These are phyloP conservation scores for Venturia carpophila DNA, from an alignment of 2,329 filamentous ascomycete species.

Conservation along the genomic window DNA sequence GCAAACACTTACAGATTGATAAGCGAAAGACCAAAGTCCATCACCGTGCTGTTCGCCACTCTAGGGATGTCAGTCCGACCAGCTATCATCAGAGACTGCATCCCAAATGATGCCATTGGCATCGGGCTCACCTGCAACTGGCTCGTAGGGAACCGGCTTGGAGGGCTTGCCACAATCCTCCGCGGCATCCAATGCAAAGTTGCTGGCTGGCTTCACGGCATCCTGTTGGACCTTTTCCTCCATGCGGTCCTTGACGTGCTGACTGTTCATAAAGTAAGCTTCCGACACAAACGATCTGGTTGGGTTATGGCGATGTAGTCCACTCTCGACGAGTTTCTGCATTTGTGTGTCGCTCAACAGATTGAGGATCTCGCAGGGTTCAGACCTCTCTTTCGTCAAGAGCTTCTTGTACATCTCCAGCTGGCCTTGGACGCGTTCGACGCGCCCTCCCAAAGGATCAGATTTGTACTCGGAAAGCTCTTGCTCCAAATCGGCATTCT, in stretches of 20 bases:
- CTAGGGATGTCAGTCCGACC: not conserved
- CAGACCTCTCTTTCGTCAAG: not conserved
- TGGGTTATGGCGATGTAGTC: constrained; percentile 1
- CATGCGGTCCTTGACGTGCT: constrained; percentile 3
- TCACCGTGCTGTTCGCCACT: not conserved
- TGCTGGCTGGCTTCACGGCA: not conserved
- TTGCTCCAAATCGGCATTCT: not conserved
- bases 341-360: not conserved
- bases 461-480: not conserved
- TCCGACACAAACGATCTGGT: not conserved
- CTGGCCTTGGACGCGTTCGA: not conserved
- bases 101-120: not conserved
- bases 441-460: not conserved
- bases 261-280: not conserved
- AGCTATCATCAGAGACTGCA: not conserved
- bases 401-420: constrained; percentile 6
- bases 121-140: not conserved
- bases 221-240: not conserved
- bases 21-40: not conserved
- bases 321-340: constrained; percentile 6
- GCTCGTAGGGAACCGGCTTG: not conserved
- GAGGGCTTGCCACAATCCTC: not conserved
- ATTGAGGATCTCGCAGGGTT: not conserved
- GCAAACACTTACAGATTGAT: constrained; percentile 1
- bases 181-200: not conserved